phyloP scores from a whole-genome alignment of 768 basidiomycete genomes.

The Podaxis rugospora region DNA sequence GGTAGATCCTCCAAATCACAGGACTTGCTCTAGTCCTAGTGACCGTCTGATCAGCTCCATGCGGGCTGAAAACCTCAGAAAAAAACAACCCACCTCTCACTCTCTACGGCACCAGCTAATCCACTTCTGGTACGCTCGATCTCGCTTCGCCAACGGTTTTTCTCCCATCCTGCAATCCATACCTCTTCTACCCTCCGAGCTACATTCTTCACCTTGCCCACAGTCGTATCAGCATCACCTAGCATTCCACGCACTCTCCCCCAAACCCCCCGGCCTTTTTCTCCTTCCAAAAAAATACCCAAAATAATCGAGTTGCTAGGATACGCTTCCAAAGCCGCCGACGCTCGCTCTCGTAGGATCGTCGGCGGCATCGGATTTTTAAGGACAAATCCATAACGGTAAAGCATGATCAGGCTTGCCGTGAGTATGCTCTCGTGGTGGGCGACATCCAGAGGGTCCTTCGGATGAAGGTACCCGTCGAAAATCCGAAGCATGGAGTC shows the following conservation, averaged over 20 bases:
- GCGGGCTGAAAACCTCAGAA: not conserved
- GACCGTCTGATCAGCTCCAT: not conserved
- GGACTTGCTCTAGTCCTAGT: constrained; percentile 62
- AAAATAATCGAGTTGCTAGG: constrained; percentile 70
- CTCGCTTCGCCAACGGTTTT: constrained; percentile 65
- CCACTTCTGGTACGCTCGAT: constrained; percentile 66
- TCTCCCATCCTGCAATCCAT: constrained; percentile 81
- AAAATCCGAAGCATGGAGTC: constrained; percentile 37
- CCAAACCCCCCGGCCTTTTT: constrained; percentile 78
- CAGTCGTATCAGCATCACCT: constrained; percentile 36
- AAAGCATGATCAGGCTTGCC: constrained; percentile 54
- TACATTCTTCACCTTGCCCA: constrained; percentile 47
- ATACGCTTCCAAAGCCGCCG: constrained; percentile 50
- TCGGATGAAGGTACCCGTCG: constrained; percentile 25
- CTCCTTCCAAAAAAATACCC: constrained; percentile 70
- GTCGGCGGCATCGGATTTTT: constrained; percentile 55
- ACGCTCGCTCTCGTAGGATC: constrained; percentile 53
- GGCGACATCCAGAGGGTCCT: constrained; percentile 20
- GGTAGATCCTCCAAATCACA: constrained; percentile 65
- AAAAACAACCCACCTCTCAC: constrained; percentile 51
- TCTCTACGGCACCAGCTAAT: constrained; percentile 56
- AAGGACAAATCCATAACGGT: constrained; percentile 51
- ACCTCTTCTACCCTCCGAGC: constrained; percentile 60
- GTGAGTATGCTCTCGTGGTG: constrained; percentile 57
- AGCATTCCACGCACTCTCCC: constrained; percentile 58